Base-by-base conservation (phyloP, 1,139 yeast genomes). In the Candida buenavistaensis region DNA sequence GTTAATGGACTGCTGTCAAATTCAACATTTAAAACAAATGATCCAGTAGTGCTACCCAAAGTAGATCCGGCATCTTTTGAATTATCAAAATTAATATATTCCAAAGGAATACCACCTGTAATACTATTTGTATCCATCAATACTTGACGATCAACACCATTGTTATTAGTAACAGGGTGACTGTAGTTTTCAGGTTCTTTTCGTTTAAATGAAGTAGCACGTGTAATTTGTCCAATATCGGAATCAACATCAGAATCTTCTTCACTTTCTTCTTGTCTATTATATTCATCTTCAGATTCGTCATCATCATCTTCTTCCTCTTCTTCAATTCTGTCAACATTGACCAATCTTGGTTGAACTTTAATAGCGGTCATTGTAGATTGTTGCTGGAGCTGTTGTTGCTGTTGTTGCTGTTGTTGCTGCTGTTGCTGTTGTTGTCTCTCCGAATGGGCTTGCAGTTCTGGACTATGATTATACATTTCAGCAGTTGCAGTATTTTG, bases 321-420 rank as follows among this genome's bases (percentile, higher is more conserved):
- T 26, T 73, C 72, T 35, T 67, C 75, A 48, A 73, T 79, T 22
- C 65, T 72, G 38, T 74, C 74, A 39, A 72, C 64, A 28, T 68
- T 74, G 11, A 81, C 77, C 44, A 83, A 62, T 42, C 74, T 65
- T 1, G 92, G 89, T 47, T 74, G 82, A 2, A 83, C 90, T 46
- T 78, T 74, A 37, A 82, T 79, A 4, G 90, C 90, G 0, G 86
- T 80, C 52, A 78, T 79, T 30, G 82, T 77, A 11, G n/a, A n/a
- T n/a, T n/a, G n/a, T n/a, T n/a, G n/a, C n/a, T n/a, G n/a, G n/a
- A n/a, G n/a, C n/a, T n/a, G n/a, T n/a, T n/a, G n/a, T n/a, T n/a
- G 47, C 48, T 45, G 43, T 12, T 26, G 24, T 11, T 4, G 17
- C 13, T 12, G n/a, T n/a, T n/a, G 14, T 4, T 36, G 15, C 7